A percentile compares a stretch with the other conserved stretches of the same genome.
Conservation (phyloP, 768 basidiomycete genomes). For the Leucosporidium scottii region DNA sequence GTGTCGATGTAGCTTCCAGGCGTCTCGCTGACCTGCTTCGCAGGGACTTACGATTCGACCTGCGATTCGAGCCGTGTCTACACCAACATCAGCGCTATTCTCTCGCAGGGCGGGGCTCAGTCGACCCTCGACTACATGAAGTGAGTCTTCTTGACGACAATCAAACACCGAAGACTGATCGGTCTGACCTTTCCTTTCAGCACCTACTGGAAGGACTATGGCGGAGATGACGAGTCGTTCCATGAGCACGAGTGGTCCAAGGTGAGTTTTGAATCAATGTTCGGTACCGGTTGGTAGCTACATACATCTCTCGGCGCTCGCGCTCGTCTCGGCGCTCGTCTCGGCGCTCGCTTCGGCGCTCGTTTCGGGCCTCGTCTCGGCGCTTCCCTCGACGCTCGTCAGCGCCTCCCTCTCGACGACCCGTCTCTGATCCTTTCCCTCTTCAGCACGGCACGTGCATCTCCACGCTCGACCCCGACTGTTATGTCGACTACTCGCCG, state of each 20-base stretch:
- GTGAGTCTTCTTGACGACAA: neutral
- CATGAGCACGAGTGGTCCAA: neutral
- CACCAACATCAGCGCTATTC: slow-evolving; percentile 37
- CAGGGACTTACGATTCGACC: slow-evolving; percentile 37
- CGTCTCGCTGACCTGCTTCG: slow-evolving; percentile 4
- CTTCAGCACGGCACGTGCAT: slow-evolving; percentile 35
- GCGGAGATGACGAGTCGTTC: slow-evolving; percentile 35
- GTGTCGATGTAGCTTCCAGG: neutral
- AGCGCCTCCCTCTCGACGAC: neutral
- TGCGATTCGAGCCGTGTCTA: slow-evolving; percentile 38
- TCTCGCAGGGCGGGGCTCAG: slow-evolving; percentile 25
- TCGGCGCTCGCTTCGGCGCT: too few relatives aligned
- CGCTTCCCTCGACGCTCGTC: too few relatives aligned
- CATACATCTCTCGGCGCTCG: too few relatives aligned
- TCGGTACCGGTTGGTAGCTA: too few relatives aligned
- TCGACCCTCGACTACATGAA: slow-evolving; percentile 37
- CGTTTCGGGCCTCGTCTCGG: too few relatives aligned
- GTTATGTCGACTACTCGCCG: slow-evolving; percentile 33
- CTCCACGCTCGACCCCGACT: slow-evolving; percentile 38
- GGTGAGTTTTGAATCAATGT: too few relatives aligned
- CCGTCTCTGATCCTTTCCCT: neutral
- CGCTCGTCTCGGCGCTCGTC: too few relatives aligned
- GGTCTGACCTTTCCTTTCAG: too few relatives aligned
- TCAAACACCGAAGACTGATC: too few relatives aligned
- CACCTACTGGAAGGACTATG: slow-evolving; percentile 37